Conservation (phyloP, 371 early-diverging fungal genomes). For the Mortierella sp. region DNA sequence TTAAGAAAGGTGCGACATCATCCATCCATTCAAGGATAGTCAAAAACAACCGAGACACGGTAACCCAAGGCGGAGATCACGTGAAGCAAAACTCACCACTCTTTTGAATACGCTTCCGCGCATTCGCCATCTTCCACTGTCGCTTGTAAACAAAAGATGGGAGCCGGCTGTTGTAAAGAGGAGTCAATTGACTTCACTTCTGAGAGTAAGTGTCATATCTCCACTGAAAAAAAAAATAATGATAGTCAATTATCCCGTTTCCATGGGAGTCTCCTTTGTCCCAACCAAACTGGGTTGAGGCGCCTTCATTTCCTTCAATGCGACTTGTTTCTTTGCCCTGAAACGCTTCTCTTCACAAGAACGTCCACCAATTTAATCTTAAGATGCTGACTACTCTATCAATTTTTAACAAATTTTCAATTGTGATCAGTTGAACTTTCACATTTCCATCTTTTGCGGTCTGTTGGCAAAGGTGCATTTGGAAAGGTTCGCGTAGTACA, state of each 20-base stretch:
- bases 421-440: conserved; percentile 65
- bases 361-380: background rate
- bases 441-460: conserved; percentile 77
- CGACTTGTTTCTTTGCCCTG: background rate
- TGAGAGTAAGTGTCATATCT: conserved; percentile 56
- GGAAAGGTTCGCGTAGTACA: conserved; percentile 89
- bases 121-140: background rate
- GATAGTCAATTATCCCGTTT: background rate
- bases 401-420: conserved; percentile 1
- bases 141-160: conserved; percentile 52
- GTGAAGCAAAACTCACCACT: background rate
- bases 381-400: background rate
- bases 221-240: background rate
- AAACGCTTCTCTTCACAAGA: background rate
- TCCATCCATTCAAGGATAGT: background rate
- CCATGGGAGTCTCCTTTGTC: background rate
- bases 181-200: conserved; percentile 63
- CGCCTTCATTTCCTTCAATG: background rate
- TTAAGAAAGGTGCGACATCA: no score
- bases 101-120: background rate
- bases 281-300: background rate
- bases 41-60: background rate
- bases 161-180: conserved; percentile 65
- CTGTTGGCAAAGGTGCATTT: conserved; percentile 82
- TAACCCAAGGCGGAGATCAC: background rate